A percentile compares a stretch with the other conserved stretches of the same genome.
Evolutionary conservation across 768 basidiomycete species (phyloP).

Genomic region (Clitopilus passeckerianus): DNA sequence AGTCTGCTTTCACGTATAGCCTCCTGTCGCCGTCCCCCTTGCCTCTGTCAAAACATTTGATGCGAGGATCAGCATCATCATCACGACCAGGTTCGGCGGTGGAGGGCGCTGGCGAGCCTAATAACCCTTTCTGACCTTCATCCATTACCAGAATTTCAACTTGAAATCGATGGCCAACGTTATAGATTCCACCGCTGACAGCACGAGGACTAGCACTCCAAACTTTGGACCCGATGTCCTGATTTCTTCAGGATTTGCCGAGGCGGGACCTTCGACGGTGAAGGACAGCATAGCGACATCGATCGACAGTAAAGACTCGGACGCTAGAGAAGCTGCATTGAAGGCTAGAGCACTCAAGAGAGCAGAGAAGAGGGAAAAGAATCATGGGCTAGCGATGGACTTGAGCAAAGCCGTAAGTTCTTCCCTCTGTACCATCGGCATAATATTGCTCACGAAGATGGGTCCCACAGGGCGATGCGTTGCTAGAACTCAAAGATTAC

Average conservation of each 20-base stretch:
- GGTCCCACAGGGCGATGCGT: conserved; percentile 26
- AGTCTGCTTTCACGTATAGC: too few species aligned
- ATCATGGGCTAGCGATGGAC: conserved; percentile 14
- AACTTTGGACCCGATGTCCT: neutral
- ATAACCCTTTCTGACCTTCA: neutral
- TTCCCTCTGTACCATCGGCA: neutral
- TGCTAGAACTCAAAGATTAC: conserved; percentile 23
- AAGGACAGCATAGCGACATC: neutral
- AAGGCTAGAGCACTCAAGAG: conserved; percentile 11
- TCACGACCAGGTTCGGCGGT: neutral
- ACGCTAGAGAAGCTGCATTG: conserved; percentile 8
- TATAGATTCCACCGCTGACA: neutral
- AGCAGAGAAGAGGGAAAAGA: conserved; percentile 8
- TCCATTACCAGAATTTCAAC: neutral
- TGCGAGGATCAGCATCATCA: neutral
- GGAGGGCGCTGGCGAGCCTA: neutral
- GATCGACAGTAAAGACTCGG: neutral
- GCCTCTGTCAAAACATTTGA: neutral
- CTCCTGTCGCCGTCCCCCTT: too few species aligned
- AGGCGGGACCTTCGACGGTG: neutral
- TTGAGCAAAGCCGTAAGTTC: conserved; percentile 9
- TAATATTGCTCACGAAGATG: neutral
- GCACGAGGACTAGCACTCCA: neutral
- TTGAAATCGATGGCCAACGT: neutral
- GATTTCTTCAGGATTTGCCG: neutral